Base-by-base conservation (phyloP, 768 basidiomycete genomes). In the Suillus ampliporus region DNA sequence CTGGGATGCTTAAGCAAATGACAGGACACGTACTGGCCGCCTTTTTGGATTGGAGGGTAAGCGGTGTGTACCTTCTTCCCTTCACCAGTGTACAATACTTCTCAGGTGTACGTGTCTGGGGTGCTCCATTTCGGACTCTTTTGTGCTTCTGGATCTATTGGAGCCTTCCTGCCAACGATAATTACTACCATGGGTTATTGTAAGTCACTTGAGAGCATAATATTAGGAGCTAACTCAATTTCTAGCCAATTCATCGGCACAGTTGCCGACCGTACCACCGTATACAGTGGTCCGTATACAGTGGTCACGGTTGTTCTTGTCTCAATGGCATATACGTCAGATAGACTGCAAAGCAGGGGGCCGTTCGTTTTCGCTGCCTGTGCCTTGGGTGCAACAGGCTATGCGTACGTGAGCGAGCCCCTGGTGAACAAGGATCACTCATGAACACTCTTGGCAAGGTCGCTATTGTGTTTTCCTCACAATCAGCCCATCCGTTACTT, bases 131-230 rank as follows among this genome's bases (percentile, higher is more conserved):
- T 90, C 65, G 88, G 87, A 21, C 72, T 88, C 47, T 89, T 89
- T 68, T 83, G 82, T 58, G 86, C 89, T 19, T 77, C 90, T 11
- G 85, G 88, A 26, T 88, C 89, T 6, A 88, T 87, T 37, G 86
- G 86, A 31, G 89, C 89, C 0, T 92, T 92, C 76, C 73, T 92
- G 46, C 90, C 90, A 1, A 91, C 89, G 10, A 89, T 92, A 68
- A 83, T 91, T 52, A 79, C 78, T 31, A 88, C 86, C 1, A 84
- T 91, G 62, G 88, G 87, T 34, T 85, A 80, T 67, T 82, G 89
- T 89, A 63, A 57, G 88, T 77, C 34, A 35, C 21, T 47, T 23
- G 34, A 47, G 5, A 51, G 51, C 2, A 41, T n/a, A 28, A 15
- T 52, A 60, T 28, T 58, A 13, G 5, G 13, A 44, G n/a, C 26